phyloP scores from a whole-genome alignment of 768 basidiomycete genomes.

The Kwoniella dejecticola region DNA sequence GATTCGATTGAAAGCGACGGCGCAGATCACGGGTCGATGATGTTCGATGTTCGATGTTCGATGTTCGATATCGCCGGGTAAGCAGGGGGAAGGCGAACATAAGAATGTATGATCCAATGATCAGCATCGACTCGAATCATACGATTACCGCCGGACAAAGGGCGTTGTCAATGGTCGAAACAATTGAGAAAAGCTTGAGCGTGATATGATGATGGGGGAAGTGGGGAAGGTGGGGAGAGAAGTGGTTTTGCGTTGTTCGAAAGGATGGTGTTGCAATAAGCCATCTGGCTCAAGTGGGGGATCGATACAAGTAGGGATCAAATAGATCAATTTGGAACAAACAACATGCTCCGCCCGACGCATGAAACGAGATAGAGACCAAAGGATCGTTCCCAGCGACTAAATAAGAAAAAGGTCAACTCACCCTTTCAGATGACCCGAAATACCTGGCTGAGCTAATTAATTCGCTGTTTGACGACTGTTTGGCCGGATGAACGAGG shows the following conservation, averaged over 20 bases:
- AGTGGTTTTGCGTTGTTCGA: neutral
- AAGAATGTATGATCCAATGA: no score
- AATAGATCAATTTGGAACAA: neutral
- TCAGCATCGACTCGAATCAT: neutral
- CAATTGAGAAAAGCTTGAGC: neutral
- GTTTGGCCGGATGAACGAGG: no score
- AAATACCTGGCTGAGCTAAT: neutral
- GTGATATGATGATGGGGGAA: neutral
- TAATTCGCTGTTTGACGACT: neutral
- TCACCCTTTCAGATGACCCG: neutral
- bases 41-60: no score
- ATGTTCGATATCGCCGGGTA: no score
- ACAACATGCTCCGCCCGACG: neutral
- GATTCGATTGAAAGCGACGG: no score
- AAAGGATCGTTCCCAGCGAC: no score
- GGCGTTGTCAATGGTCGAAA: neutral
- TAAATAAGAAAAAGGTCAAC: neutral
- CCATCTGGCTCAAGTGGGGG: no score
- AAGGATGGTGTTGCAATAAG: no score
- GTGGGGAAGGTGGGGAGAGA: neutral
- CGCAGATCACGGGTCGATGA: no score
- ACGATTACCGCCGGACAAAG: constrained; percentile 4
- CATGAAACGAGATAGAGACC: no score
- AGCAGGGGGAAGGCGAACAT: no score
- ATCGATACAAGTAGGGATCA: neutral